Evolutionary conservation across 495 filamentous ascomycete genomes (phyloP), one percentile per base, ranked within the genome.

Genomic region (Tuber aestivum): DNA sequence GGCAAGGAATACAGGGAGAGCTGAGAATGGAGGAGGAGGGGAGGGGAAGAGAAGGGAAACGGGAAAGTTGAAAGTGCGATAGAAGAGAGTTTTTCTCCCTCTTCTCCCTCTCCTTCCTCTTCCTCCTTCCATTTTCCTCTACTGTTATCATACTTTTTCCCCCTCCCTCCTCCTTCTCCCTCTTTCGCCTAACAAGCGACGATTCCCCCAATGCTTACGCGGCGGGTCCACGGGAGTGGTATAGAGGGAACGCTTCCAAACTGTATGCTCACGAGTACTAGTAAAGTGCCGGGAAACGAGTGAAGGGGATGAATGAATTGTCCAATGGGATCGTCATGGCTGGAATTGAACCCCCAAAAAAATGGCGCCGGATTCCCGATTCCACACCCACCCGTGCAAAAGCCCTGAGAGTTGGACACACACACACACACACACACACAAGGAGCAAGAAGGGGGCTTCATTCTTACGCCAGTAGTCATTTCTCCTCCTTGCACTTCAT

Each of bases 21-120:
- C 20, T 37, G 70, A 44, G n/a, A n/a, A 27, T 41, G 32, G 69
- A 35, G 70, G 41, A 38, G 16, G 10, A 16, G 40, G 42, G 44
- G 50, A 41, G 40, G 32, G 48, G 21, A 48, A 44, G 48, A n/a
- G n/a, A n/a, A n/a, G 69, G 73, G 32, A 61, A 70, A 65, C 37
- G 38, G 41, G 35, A 42, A 69, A 14, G 45, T 12, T 21, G 21
- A 50, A n/a, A 9, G 8, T 3, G 8, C 7, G 38, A 40, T 40
- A 40, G 38, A 40, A 40, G 38, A 40, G 38, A 40, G 38, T 40
- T 40, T 40, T 40, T 40, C 7, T 40, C 7, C 38, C 38, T 40
- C 38, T 7, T 40, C 7, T 7, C 7, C 7, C 7, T 7, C n/a
- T n/a, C n/a, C n/a, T 40, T 40, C 38, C 38, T 40, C 38, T 7